Base-by-base conservation (phyloP, 2,329 filamentous ascomycete genomes). In the Trichophyton schoenleinii region DNA sequence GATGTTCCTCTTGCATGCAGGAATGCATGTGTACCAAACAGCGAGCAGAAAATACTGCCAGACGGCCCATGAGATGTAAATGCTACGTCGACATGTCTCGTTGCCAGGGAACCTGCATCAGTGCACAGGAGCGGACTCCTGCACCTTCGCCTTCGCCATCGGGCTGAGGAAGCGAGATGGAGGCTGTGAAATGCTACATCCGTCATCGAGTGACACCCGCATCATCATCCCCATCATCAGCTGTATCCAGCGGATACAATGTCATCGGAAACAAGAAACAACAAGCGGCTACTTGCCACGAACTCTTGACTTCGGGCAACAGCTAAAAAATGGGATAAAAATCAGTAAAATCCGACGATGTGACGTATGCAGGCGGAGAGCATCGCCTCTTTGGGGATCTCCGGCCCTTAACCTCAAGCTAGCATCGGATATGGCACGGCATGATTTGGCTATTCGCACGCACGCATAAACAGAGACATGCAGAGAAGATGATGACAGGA, bases 151-250 rank as follows among this genome's bases (percentile, higher is more conserved):
- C 41, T 7, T 44, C 15, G 15, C 4, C n/a, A 3, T 44, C 41
- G 41, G 15, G 41, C 34, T 38, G 34, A 38, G 8, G 9, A 48
- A n/a, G 20, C 2, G 44, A 20, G n/a, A 20, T 9, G 20, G 46
- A 28, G 46, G 46, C 46, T 52, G 46, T 52, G 46, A 28, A 52
- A 52, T 52, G 46, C 46, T 52, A 52, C 46, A 52, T 52, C 46
- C 46, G 46, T 52, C 20, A 52, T 52, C 46, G 46, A 38, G 34
- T 38, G 9, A 38, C 34, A 38, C 34, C 34, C 9, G 34, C 34
- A 38, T 38, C 34, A 38, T 38, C 34, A 9, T 13, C 34, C 11
- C 34, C 11, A 9, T 38, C 34, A 3, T 13, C 11, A 13, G 34
- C 3, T 38, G 34, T 38, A 38, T 9, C 11, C 8, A 38, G 11